Base-by-base conservation (phyloP, 768 basidiomycete genomes). In the Agaricus sinodeliciosus region DNA sequence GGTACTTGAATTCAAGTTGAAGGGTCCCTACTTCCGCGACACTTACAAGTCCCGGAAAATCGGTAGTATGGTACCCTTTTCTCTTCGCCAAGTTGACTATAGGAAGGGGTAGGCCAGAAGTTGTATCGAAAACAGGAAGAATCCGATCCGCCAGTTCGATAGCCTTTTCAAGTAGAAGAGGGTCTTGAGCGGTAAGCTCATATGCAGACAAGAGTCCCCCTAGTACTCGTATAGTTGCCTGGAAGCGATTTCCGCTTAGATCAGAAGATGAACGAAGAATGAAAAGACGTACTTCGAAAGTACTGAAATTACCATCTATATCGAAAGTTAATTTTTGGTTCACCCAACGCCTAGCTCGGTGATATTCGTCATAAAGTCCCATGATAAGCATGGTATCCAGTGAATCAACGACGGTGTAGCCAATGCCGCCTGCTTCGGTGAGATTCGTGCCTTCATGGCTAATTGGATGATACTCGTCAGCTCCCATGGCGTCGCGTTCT, bases 201-300 rank as follows among this genome's bases (percentile, higher is more conserved):
- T 92, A 84, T 0, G 93, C 87, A 1, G 93, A 84, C 1, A 97
- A 73, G 3, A 98, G 78, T 0, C 95, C 95, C 8, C 95, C 94
- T 3, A 98, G 75, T 1, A 95, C 80, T 19, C 94, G 84, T 48
- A 96, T 97, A 0, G 93, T 96, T 1, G 90, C 94, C 91, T 94
- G 57, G 22, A 22, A 22, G 22, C 11, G 28, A 37, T 40, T 40
- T 37, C 15, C 3, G 15, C 26, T 45, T 16, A 6, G 42, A 28
- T 48, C 12, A 40, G 16, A n/a, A 16, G 36, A n/a, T 47, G 6
- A 43, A 40, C 7, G 12, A 11, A 25, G 11, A 40, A 46, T n/a
- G 22, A 36, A 56, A 4, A 18, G 9, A 55, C 82, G 40, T 56
- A 90, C 93, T 77, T 97, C 94, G 60, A 98, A 98, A 0, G 90